These are phyloP conservation scores for Pseudocercospora vitis DNA, from an alignment of 2,329 filamentous ascomycete species.

Conservation along the genomic window DNA sequence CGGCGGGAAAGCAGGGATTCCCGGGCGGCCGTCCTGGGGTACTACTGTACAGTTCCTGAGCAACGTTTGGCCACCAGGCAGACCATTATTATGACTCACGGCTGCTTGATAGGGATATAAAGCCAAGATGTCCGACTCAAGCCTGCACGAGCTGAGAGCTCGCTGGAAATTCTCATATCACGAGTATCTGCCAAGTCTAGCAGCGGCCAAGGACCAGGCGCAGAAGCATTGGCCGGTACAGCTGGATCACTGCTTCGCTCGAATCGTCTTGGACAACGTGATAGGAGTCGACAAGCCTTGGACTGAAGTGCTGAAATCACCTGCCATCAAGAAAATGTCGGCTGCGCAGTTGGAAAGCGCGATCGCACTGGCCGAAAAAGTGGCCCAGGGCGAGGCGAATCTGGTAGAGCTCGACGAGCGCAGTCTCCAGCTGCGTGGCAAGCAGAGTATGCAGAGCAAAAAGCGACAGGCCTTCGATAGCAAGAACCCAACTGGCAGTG, in stretches of 20 bases:
- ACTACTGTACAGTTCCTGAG: too few species aligned
- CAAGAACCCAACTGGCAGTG: background rate
- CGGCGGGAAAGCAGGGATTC: too few species aligned
- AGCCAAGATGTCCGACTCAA: constrained; percentile 4
- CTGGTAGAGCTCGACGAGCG: constrained; percentile 42
- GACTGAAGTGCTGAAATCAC: constrained; percentile 44
- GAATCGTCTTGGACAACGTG: constrained; percentile 47
- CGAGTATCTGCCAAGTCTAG: constrained; percentile 32
- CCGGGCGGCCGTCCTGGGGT: too few species aligned
- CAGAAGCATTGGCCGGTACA: constrained; percentile 47
- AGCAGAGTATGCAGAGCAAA: constrained; percentile 28
- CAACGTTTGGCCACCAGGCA: too few species aligned
- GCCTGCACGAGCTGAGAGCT: constrained; percentile 21
- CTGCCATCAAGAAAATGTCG: constrained; percentile 48
- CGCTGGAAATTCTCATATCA: constrained; percentile 35
- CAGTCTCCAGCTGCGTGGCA: constrained; percentile 44
- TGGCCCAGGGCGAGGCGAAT: constrained; percentile 41
- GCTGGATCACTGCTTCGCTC: constrained; percentile 48
- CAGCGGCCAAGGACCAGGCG: constrained; percentile 33
- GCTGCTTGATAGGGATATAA: too few species aligned
- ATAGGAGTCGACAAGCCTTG: constrained; percentile 44
- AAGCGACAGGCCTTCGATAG: constrained; percentile 24
- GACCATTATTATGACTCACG: too few species aligned
- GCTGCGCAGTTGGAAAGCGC: constrained; percentile 40
- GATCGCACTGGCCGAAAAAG: constrained; percentile 42